Evolutionary conservation across 805 yeast species (phyloP).

Genomic region (Wickerhamomyces ciferrii): DNA sequence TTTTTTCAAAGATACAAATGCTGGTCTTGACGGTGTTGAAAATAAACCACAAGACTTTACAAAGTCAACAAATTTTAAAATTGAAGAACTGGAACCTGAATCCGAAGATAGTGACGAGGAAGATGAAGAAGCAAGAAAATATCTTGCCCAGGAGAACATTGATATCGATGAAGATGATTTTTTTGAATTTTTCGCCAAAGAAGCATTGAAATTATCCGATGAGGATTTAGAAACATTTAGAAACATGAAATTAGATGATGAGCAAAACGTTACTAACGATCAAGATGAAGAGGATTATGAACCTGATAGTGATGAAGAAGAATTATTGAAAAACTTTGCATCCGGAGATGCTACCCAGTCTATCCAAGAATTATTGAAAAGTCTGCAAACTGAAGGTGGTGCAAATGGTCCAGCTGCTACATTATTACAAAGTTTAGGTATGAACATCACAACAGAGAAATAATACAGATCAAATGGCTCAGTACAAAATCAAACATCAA

Average conservation of each 20-base stretch:
- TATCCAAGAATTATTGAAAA: constrained; percentile 21
- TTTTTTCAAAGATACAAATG: constrained; percentile 19
- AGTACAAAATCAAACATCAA: background rate
- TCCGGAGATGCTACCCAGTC: constrained; percentile 7
- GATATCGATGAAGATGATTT: constrained; percentile 66
- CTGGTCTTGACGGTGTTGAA: constrained; percentile 18
- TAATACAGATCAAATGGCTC: too few species aligned
- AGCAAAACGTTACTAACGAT: constrained; percentile 11
- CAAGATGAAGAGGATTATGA: constrained; percentile 10
- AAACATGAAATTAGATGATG: constrained; percentile 8
- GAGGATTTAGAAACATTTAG: constrained; percentile 38
- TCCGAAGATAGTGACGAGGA: constrained; percentile 7
- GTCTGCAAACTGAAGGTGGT: constrained; percentile 22
- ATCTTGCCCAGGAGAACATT: constrained; percentile 27
- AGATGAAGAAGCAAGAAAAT: constrained; percentile 21
- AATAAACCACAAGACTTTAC: background rate
- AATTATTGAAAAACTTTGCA: constrained; percentile 3
- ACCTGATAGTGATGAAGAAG: constrained; percentile 13
- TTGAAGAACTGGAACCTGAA: background rate
- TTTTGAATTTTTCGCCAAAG: constrained; percentile 54
- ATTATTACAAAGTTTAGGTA: constrained; percentile 27
- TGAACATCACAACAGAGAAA: background rate
- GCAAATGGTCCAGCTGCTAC: constrained; percentile 31
- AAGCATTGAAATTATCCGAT: constrained; percentile 44
- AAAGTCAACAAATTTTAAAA: background rate